Conservation (phyloP, 352 stramenopile species). For the Globisporangium recalcitrans region DNA sequence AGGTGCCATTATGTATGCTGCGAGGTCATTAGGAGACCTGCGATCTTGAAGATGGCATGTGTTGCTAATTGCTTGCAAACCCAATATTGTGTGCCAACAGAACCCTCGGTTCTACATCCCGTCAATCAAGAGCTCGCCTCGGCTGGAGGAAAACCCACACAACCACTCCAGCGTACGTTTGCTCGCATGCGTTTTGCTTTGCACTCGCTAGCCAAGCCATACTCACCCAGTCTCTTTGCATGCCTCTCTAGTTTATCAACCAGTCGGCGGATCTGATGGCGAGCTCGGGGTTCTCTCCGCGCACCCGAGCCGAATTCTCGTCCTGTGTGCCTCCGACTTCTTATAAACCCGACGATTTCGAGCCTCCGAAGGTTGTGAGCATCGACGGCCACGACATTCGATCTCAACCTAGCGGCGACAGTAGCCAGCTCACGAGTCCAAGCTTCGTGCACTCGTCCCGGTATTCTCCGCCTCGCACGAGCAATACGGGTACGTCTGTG, state of each 20-base stretch:
- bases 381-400: constrained; percentile 44
- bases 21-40: too few species aligned
- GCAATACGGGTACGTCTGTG: constrained; percentile 31
- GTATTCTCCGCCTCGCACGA: constrained; percentile 19
- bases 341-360: constrained; percentile 42
- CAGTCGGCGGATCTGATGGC: constrained; percentile 47
- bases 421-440: not conserved
- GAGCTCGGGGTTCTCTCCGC: constrained; percentile 48
- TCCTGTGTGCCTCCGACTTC: constrained; percentile 27
- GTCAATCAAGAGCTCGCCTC: constrained; percentile 39
- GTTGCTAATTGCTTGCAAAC: not conserved
- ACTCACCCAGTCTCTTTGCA: too few species aligned
- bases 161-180: constrained; percentile 76
- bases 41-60: too few species aligned
- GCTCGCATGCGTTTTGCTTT: not conserved
- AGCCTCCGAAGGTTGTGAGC: constrained; percentile 38
- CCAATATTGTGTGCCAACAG: constrained; percentile 17
- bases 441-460: constrained; percentile 16
- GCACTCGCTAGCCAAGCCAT: too few species aligned
- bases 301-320: constrained; percentile 49
- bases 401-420: constrained; percentile 1
- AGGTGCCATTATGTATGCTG: constrained; percentile 27
- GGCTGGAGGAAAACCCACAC: constrained; percentile 48
- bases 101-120: constrained; percentile 71
- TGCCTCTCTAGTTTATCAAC: constrained; percentile 51